Evolutionary conservation across 306 rosid species (phyloP), one percentile per base, ranked within the genome.

Genomic region (Gleditsia sinensis): DNA sequence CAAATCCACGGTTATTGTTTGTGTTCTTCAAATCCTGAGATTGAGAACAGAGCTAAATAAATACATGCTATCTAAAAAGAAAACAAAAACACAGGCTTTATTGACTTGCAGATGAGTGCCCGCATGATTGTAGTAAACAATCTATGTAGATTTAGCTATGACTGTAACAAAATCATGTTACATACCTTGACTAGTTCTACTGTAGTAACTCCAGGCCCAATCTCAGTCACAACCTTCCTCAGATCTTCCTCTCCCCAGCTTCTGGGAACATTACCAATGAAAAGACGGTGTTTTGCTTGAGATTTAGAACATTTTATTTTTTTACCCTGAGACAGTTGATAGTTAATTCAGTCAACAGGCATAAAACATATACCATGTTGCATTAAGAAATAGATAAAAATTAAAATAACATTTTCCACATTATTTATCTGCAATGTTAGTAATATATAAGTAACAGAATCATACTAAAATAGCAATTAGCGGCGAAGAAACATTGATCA

Each of bases 271-370:
- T 93, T 93, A 60, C 97, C 97, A 63, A 93, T 87, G 84, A 93
- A 93, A 78, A 93, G 87, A 49, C 98, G 93, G 80, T 93, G 91
- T 87, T 91, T 93, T 57, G 93, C 93, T 85, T 93, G 92, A 80
- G 97, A 88, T 60, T 90, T 84, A 13, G 98, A 93, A 79, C 97
- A 93, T 82, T 86, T 93, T 61, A 91, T 82, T 80, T 78, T 91
- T 86, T 71, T 89, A 39, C 97, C 96, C 98, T 91, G 75, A 43
- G 67, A 69, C 66, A 71, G 70, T 64, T 72, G 39, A 70, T 37
- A 28, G 25, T 57, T 27, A 67, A 74, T 14, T 75, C 16, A 82
- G 63, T 76, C 25, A 79, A 42, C 48, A 42, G 68, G 30, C 46
- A 79, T 66, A n/a, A 54, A 57, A 39, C 23, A 33, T 24, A 46